These are phyloP conservation scores for Turnera subulata DNA, from an alignment of 345 rosid species.

Conservation along the genomic window DNA sequence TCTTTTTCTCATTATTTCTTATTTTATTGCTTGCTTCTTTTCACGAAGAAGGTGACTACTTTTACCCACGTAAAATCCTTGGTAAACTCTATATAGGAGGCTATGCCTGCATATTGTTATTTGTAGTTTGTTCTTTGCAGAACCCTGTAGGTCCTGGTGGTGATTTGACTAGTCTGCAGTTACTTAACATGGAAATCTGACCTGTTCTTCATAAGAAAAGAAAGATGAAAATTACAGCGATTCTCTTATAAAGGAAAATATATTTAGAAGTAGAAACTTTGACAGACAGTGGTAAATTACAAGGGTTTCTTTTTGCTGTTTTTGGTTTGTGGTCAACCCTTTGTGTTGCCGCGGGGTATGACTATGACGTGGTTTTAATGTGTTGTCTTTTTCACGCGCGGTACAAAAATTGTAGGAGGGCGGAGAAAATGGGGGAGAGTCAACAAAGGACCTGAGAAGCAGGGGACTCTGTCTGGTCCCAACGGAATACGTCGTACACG, in stretches of 20 bases:
- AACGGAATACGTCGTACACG: slow-evolving; percentile 52
- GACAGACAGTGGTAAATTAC: no score
- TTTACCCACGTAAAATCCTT: background rate
- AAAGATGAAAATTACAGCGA: background rate
- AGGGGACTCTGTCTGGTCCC: slow-evolving; percentile 86
- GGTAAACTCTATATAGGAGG: no score
- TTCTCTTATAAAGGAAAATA: no score
- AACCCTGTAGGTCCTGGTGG: no score
- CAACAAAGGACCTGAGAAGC: slow-evolving; percentile 50
- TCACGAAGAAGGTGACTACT: background rate
- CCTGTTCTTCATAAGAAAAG: background rate
- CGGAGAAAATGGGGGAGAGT: slow-evolving; percentile 36
- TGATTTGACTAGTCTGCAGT: no score
- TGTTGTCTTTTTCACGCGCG: background rate
- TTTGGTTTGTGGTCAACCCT: background rate
- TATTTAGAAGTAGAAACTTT: no score
- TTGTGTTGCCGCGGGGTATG: background rate
- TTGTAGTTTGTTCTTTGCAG: no score
- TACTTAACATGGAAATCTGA: background rate
- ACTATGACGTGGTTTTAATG: background rate
- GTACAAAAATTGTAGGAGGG: slow-evolving; percentile 28
- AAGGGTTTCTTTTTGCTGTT: background rate
- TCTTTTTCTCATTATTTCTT: background rate
- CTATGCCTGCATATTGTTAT: no score
- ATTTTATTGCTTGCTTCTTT: background rate